Percentiles rank a stretch among this genome's conserved stretches.
Conservation (phyloP, 805 yeast species). For the Yamadazyma sp. region DNA sequence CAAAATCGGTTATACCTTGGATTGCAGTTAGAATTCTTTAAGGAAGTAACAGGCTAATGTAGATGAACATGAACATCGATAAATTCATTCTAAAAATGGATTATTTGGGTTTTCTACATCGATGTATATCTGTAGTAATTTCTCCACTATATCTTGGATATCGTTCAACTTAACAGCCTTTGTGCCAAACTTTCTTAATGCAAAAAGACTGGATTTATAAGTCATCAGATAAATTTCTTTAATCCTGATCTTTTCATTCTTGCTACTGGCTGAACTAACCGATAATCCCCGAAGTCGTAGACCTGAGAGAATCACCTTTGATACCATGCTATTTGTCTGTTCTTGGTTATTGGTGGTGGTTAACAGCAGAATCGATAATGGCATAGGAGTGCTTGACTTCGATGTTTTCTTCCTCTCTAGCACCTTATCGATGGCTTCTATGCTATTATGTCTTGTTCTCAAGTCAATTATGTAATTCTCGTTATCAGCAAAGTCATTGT, state of each 20-base stretch:
- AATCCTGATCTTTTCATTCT: slow-evolving; percentile 34
- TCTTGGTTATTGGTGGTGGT: slow-evolving; percentile 23
- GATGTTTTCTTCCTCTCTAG: slow-evolving; percentile 23
- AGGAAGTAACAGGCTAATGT: too few species aligned
- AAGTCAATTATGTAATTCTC: slow-evolving; percentile 11
- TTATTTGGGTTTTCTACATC: slow-evolving; percentile 21
- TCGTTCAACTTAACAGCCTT: slow-evolving; percentile 26
- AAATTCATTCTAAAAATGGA: slow-evolving; percentile 10
- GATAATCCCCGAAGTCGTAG: slow-evolving; percentile 41
- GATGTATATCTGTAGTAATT: slow-evolving; percentile 35
- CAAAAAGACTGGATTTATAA: slow-evolving; percentile 35
- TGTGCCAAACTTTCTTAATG: slow-evolving; percentile 33
- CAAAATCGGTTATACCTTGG: too few species aligned
- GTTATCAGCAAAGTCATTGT: slow-evolving; percentile 2
- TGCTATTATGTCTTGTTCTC: slow-evolving; percentile 8
- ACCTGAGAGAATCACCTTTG: slow-evolving; percentile 39
- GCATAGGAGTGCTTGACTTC: slow-evolving; percentile 17
- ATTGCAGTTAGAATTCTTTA: too few species aligned
- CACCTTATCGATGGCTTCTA: slow-evolving; percentile 36
- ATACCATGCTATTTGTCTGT: slow-evolving; percentile 26
- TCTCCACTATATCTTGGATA: slow-evolving; percentile 41
- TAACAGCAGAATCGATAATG: not conserved
- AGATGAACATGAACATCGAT: too few species aligned
- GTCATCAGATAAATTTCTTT: slow-evolving; percentile 45
- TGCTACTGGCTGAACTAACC: slow-evolving; percentile 17